phyloP scores from a whole-genome alignment of 768 basidiomycete genomes.

The Lactarius hengduanensis region DNA sequence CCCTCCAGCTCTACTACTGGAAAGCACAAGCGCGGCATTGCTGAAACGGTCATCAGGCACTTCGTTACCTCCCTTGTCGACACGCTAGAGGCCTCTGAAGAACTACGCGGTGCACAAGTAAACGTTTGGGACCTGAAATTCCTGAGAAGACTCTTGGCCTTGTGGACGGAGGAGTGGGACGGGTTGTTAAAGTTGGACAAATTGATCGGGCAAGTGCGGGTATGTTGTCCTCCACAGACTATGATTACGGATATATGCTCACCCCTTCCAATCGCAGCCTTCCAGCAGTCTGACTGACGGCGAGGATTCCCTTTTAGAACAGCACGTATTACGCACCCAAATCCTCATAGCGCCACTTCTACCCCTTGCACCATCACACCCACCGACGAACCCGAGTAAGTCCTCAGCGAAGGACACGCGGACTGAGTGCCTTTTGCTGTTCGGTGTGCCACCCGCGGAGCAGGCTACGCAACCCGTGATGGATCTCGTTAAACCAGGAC shows the following conservation, averaged over 20 bases:
- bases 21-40: slow-evolving; percentile 7
- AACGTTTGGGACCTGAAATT: slow-evolving; percentile 17
- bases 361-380: slow-evolving; percentile 36
- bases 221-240: slow-evolving; percentile 1
- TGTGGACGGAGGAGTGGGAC: slow-evolving; percentile 19
- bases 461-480: slow-evolving; percentile 57
- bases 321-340: slow-evolving; percentile 57
- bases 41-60: background rate
- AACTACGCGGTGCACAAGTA: background rate
- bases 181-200: slow-evolving; percentile 13
- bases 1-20: background rate
- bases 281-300: slow-evolving; percentile 7
- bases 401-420: slow-evolving; percentile 32
- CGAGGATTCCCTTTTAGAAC: slow-evolving; percentile 31
- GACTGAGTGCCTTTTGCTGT: slow-evolving; percentile 49
- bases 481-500: slow-evolving; percentile 65
- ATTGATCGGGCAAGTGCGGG: slow-evolving; percentile 21
- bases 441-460: slow-evolving; percentile 52
- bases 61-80: slow-evolving; percentile 18
- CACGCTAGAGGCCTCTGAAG: background rate
- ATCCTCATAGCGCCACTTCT: slow-evolving; percentile 60
- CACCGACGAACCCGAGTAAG: slow-evolving; percentile 17
- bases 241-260: slow-evolving; percentile 2
- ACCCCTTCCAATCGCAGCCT: background rate
- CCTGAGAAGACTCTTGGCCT: slow-evolving; percentile 19